Conservation (phyloP, 192 early-diverging fungal genomes). For the Dispira parvispora region DNA sequence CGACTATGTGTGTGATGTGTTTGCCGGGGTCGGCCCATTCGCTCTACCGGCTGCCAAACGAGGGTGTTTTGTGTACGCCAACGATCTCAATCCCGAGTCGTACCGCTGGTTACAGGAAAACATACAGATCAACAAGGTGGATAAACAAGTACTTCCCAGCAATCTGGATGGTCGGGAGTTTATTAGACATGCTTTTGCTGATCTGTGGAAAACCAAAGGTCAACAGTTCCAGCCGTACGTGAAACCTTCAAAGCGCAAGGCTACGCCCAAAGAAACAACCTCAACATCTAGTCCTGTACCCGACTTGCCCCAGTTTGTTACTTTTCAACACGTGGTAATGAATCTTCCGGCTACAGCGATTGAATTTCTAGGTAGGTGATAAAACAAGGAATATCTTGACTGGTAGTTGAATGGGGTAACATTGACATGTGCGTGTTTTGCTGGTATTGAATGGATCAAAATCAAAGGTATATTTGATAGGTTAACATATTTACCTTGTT, state of each 20-base stretch:
- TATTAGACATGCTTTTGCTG: slow-evolving; percentile 54
- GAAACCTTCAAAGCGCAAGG: slow-evolving; percentile 7
- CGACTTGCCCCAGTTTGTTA: slow-evolving; percentile 19
- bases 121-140: slow-evolving; percentile 70
- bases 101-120: slow-evolving; percentile 69
- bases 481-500: not conserved
- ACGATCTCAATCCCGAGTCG: slow-evolving; percentile 91
- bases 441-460: too few species aligned
- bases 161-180: slow-evolving; percentile 89
- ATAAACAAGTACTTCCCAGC: slow-evolving; percentile 46
- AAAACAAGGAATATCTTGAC: not conserved
- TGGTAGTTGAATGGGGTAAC: not conserved
- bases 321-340: slow-evolving; percentile 95
- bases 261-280: slow-evolving; percentile 13
- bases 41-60: slow-evolving; percentile 78
- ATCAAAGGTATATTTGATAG: not conserved
- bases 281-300: slow-evolving; percentile 7
- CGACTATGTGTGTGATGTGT: slow-evolving; percentile 78
- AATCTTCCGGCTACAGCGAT: slow-evolving; percentile 94
- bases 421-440: not conserved
- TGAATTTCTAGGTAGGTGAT: slow-evolving; percentile 67
- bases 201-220: slow-evolving; percentile 26
- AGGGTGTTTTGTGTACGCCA: slow-evolving; percentile 78
- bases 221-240: not conserved
- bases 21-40: slow-evolving; percentile 97